Percentiles rank a stretch among this genome's conserved stretches.
Evolutionary conservation across 495 filamentous ascomycete genomes (phyloP).

Genomic region (Lasiosphaeriaceae sp.): DNA sequence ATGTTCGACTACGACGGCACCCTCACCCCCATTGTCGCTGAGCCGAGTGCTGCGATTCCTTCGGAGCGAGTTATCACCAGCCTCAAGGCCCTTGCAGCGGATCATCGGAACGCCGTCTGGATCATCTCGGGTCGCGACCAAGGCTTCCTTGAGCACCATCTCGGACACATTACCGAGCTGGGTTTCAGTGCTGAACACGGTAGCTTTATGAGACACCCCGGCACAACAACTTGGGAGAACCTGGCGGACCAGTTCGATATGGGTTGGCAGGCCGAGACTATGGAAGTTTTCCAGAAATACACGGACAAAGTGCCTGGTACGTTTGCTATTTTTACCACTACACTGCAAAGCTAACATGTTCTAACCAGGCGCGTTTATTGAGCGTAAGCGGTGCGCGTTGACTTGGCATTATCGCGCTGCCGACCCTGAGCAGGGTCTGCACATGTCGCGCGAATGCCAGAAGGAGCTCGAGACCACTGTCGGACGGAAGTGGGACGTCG

Average conservation of each 20-base stretch:
- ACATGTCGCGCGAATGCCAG: slow-evolving; percentile 72
- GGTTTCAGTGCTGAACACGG: slow-evolving; percentile 95
- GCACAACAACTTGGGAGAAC: slow-evolving; percentile 74
- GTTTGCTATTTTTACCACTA: slow-evolving; percentile 5
- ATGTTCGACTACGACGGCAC: slow-evolving; percentile 99
- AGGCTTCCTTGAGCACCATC: slow-evolving; percentile 78
- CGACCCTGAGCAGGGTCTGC: slow-evolving; percentile 74
- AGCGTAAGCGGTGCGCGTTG: slow-evolving; percentile 84
- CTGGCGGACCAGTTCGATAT: slow-evolving; percentile 78
- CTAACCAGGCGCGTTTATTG: slow-evolving; percentile 73
- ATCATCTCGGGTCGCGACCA: slow-evolving; percentile 94
- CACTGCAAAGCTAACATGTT: slow-evolving; percentile 20
- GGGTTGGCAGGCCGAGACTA: slow-evolving; percentile 79
- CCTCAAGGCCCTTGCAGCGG: slow-evolving; percentile 71
- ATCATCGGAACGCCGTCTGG: slow-evolving; percentile 87
- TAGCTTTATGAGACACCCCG: slow-evolving; percentile 81
- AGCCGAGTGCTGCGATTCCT: slow-evolving; percentile 82
- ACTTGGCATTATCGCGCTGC: slow-evolving; percentile 96
- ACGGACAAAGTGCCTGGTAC: slow-evolving; percentile 76
- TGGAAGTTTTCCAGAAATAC: slow-evolving; percentile 76
- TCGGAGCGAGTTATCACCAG: slow-evolving; percentile 75
- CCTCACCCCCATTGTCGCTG: slow-evolving; percentile 89
- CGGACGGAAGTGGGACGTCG: slow-evolving; percentile 74
- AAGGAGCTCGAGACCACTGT: slow-evolving; percentile 71
- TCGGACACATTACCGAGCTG: slow-evolving; percentile 78